Percentiles rank a stretch among this genome's conserved stretches.
These are phyloP conservation scores for Linum trigynum DNA, from an alignment of 345 rosid species.

Conservation along the genomic window DNA sequence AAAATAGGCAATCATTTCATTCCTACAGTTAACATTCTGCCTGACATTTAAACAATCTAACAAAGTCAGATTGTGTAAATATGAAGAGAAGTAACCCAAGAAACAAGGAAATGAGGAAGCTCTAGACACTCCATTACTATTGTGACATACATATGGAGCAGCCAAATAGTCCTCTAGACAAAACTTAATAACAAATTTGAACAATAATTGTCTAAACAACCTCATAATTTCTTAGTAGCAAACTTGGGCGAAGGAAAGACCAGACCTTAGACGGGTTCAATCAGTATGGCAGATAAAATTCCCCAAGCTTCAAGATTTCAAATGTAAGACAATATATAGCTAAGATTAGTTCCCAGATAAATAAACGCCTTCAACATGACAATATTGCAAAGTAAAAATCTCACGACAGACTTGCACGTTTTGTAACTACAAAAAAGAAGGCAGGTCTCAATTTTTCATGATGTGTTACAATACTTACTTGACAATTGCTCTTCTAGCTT, in stretches of 20 bases:
- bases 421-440: not conserved
- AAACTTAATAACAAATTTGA: too few relatives aligned
- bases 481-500: conserved; percentile 77
- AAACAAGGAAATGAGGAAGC: not conserved
- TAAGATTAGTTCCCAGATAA: not conserved
- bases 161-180: too few relatives aligned
- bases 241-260: not conserved
- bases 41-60: conserved; percentile 6
- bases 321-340: not conserved
- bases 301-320: not conserved
- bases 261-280: not conserved
- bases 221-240: too few relatives aligned
- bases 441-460: not conserved
- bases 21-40: conserved; percentile 13
- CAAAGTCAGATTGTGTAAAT: not conserved
- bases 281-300: not conserved
- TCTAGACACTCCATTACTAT: not conserved
- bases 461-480: conserved; percentile 51
- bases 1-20: conserved; percentile 14
- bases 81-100: not conserved
- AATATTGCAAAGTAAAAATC: not conserved
- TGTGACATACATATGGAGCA: not conserved
- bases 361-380: not conserved
- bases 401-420: not conserved
- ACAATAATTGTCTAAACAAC: too few relatives aligned